Evolutionary conservation across 2,329 filamentous ascomycete species (phyloP), one percentile per base, ranked within the genome.

Genomic region (Fusarium globosum): DNA sequence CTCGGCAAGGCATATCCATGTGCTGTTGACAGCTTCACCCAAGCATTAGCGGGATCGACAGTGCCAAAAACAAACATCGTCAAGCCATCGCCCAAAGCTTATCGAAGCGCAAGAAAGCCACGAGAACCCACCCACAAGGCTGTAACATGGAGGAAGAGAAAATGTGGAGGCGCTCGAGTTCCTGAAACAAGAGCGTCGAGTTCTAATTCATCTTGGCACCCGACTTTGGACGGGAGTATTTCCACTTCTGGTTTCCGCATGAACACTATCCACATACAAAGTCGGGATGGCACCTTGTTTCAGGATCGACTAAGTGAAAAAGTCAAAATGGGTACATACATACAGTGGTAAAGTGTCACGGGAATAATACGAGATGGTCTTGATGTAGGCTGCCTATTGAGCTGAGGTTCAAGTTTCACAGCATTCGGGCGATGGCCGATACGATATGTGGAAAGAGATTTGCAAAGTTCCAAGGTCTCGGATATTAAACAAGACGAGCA

Each of bases 341-440:
- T 23, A 43, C 42, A 43, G 35, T n/a, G 6, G 52, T 56, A 2
- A 43, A 56, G 52, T 38, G 20, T 28, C 18, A 41, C 46, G 51
- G 55, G 21, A 59, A 46, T n/a, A 56, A 64, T 71, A 73, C 70
- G 66, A 71, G 58, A 20, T 26, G 14, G 13, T 45, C 23, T 48
- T 38, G 20, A 55, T 73, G 66, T 59, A 57, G 59, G 70, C 21
- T 63, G 61, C 57, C 65, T 70, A 45, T 55, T 23, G 36, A 38
- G 58, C 58, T 52, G 52, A 36, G 20, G 26, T 60, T 60, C 48
- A 43, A 64, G 71, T 73, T 59, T 65, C 68, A 75, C 72, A 68
- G 55, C 72, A 49, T 68, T 61, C 57, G 65, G 72, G 61, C 58
- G 60, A 74, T 74, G 61, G 28, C 60, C 67, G 69, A 75, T 75